These are phyloP conservation scores for Rhizopogon salebrosus DNA, from an alignment of 768 basidiomycete species.

Conservation along the genomic window DNA sequence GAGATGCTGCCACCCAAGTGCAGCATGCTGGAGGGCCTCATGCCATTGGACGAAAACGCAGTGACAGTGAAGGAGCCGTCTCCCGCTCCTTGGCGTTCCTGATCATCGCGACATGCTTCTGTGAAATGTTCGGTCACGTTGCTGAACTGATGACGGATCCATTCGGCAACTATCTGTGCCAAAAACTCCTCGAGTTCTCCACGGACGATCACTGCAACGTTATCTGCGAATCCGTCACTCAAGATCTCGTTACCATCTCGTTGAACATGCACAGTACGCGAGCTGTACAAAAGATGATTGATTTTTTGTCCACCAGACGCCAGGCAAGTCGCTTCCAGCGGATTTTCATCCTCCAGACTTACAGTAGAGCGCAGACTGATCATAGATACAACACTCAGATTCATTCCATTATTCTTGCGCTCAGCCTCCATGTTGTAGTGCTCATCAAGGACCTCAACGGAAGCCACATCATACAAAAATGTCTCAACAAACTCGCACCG, in stretches of 20 bases:
- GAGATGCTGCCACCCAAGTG: too few species aligned
- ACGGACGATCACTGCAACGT: slow-evolving; percentile 96
- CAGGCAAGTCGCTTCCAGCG: slow-evolving; percentile 59
- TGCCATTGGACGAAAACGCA: too few species aligned
- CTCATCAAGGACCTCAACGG: slow-evolving; percentile 98
- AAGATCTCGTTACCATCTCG: slow-evolving; percentile 96
- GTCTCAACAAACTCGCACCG: slow-evolving; percentile 94
- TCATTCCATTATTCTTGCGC: slow-evolving; percentile 91
- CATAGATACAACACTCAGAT: slow-evolving; percentile 86
- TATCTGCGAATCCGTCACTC: slow-evolving; percentile 96
- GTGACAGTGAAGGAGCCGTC: too few species aligned
- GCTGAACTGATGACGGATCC: slow-evolving; percentile 99
- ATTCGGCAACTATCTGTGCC: slow-evolving; percentile 98
- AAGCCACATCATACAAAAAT: slow-evolving; percentile 98
- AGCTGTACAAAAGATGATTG: slow-evolving; percentile 99
- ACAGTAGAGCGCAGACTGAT: slow-evolving; percentile 65
- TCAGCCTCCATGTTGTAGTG: slow-evolving; percentile 96
- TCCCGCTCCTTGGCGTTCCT: too few species aligned
- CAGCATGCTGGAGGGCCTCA: too few species aligned
- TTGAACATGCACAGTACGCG: slow-evolving; percentile 99
- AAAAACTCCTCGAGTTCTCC: slow-evolving; percentile 94
- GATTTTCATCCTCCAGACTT: slow-evolving; percentile 42
- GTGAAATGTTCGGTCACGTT: slow-evolving; percentile 96
- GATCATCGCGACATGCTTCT: slow-evolving; percentile 98
- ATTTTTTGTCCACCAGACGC: slow-evolving; percentile 91